Percentiles rank a stretch among this genome's conserved stretches.
phyloP scores from a whole-genome alignment of 2,329 filamentous ascomycete genomes.

The Penicillium verrucosum region DNA sequence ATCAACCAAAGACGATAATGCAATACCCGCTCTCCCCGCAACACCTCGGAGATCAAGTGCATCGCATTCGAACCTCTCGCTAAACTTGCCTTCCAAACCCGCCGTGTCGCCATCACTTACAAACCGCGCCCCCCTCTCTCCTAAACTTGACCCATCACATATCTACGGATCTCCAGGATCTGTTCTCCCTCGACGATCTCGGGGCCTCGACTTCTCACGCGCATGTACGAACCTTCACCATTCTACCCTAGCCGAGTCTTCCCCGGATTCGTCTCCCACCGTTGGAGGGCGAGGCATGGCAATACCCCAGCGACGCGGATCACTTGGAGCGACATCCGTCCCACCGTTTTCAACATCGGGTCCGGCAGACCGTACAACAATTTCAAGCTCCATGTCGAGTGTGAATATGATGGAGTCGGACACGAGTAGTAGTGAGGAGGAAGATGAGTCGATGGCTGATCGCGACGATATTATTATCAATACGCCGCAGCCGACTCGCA shows the following conservation, averaged over 20 bases:
- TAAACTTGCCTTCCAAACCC: slow-evolving; percentile 63
- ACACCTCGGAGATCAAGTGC: slow-evolving; percentile 71
- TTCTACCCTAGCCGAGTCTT: slow-evolving; percentile 86
- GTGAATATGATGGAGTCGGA: slow-evolving; percentile 76
- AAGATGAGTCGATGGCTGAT: slow-evolving; percentile 59
- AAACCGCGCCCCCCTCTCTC: slow-evolving; percentile 69
- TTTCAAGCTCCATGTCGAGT: slow-evolving; percentile 80
- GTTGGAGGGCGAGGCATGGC: slow-evolving; percentile 66
- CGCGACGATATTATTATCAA: slow-evolving; percentile 69
- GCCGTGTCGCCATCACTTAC: slow-evolving; percentile 50
- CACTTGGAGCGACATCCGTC: slow-evolving; percentile 57
- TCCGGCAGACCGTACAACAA: slow-evolving; percentile 64
- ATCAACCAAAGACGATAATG: slow-evolving; percentile 66
- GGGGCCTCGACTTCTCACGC: slow-evolving; percentile 88
- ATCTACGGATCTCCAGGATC: slow-evolving; percentile 85
- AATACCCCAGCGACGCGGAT: slow-evolving; percentile 57
- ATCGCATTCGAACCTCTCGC: slow-evolving; percentile 61
- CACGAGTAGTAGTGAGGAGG: slow-evolving; percentile 68
- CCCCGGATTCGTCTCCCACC: slow-evolving; percentile 85
- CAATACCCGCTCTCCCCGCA: slow-evolving; percentile 54
- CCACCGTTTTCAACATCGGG: slow-evolving; percentile 70
- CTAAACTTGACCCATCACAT: slow-evolving; percentile 78
- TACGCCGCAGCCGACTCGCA: slow-evolving; percentile 73
- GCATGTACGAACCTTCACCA: slow-evolving; percentile 94
- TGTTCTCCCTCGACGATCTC: slow-evolving; percentile 80